Base-by-base conservation (phyloP, 306 rosid genomes). In the Pyrus betulifolia region DNA sequence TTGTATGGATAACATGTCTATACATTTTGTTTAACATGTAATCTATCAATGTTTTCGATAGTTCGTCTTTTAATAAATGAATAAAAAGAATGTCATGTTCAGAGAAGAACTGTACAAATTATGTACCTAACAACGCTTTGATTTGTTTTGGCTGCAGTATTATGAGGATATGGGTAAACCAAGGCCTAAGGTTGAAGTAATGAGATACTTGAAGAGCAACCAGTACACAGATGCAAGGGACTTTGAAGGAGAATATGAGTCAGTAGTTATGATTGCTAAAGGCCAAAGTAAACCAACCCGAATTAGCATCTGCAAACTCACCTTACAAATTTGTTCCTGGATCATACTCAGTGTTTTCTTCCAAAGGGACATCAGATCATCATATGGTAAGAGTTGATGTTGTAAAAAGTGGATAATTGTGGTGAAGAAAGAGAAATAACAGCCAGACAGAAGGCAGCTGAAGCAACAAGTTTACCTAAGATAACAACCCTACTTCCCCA, bases 301-400 rank as follows among this genome's bases (percentile, higher is more conserved):
- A 23, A 78, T 75, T 96, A 81, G 86, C 93, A 69, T 96, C 99
- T 4, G 83, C 92, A 28, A 80, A 87, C 77, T 88, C 91, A 28
- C 80, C 82, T 0, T 92, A 81, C 78, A 82, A 92, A 83, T 92
- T 91, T 78, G 97, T 91, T 74, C 93, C 97, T 0, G 97, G 97
- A 63, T 92, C 99, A 49, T 95, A 95, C 82, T 85, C 90, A 13
- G 98, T 95, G 44, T 81, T 84, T 59, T 95, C 98, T n/a, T 95
- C 98, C 51, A 92, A 95, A 84, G 97, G 98, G 64, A 95, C 97
- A 61, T 96, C 99, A 44, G 97, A 96, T 88, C 99, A 96, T 86
- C 99, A 96, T 85, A 91, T 96, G 59, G 98, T 96, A 78, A 96
- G 86, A 80, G 99, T 80, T 76, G 98, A 96, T 33, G 63, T n/a